Conservation (phyloP, 306 rosid genomes). For the Ammopiptanthus mongolicus region DNA sequence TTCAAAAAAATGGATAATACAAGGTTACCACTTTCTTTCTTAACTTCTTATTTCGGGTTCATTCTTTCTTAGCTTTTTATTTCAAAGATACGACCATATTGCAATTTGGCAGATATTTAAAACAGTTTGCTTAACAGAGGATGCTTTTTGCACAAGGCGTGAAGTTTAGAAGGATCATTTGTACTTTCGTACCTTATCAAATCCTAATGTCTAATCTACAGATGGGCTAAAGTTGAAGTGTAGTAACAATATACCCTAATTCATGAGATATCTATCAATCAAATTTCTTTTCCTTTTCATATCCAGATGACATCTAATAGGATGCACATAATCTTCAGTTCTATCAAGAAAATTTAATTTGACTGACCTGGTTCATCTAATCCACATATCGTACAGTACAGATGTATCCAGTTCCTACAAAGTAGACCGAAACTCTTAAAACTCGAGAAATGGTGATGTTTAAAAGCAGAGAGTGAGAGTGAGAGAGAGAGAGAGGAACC, state of each 20-base stretch:
- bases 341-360: neutral
- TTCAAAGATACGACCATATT: neutral
- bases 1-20: neutral
- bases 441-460: neutral
- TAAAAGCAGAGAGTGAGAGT: neutral
- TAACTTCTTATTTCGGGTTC: neutral
- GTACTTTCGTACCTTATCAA: neutral
- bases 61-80: neutral
- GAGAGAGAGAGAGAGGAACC: conserved; percentile 24
- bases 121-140: neutral
- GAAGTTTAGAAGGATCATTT: neutral
- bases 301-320: conserved; percentile 11
- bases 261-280: neutral
- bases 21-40: neutral
- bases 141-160: neutral
- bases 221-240: neutral
- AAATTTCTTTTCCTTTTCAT: neutral
- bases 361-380: conserved; percentile 30
- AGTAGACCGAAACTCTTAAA: neutral
- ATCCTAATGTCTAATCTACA: neutral
- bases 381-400: conserved; percentile 19
- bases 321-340: neutral
- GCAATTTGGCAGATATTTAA: neutral
- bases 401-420: conserved; percentile 20
- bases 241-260: neutral